Evolutionary conservation across 1,139 yeast genomes (phyloP), one percentile per base, ranked within the genome.

Genomic region (Debaryomyces fabryi): DNA sequence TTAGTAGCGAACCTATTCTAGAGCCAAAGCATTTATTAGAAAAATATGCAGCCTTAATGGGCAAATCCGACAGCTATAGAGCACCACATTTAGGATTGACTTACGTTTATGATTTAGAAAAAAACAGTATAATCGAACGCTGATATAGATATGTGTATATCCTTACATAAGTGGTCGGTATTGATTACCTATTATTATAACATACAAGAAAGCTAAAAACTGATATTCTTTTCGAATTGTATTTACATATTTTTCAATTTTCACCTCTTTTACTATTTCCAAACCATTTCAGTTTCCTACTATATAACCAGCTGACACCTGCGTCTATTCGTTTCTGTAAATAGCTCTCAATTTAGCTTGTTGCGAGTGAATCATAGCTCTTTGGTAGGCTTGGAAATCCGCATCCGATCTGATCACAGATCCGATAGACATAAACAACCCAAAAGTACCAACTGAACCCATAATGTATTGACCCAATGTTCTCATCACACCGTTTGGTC

Each of bases 401-500:
- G 76, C 55, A 49, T 76, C 97, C 40, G 96, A 88, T 74, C 98
- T 84, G 57, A 92, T 92, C 27, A 92, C 95, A 12, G 95, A 86
- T 34, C 97, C 97, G 59, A 91, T 86, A 41, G 96, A 88, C 98
- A 93, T 92, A 67, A 93, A 91, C 63, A 92, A 80, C 24, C 97
- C 97, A 69, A 95, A 93, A 12, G 97, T 93, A 44, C 96, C 97
- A 12, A 96, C 97, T 5, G 97, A 90, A 47, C 98, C 98, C 68
- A 89, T 85, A 71, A 95, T 92, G 70, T 91, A 93, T 71, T 92
- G 96, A 47, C 99, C 99, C 62, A 95, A 75, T 6, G 97, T 92
- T 73, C 97, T 86, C 85, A 93, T 87, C 52, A 90, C 90, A 49
- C 99, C 99, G 63, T 90, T 88, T 46, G 99, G 98, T n/a, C 99